A percentile compares a stretch with the other conserved stretches of the same genome.
These are phyloP conservation scores for Samsoniella hepiali DNA, from an alignment of 2,329 filamentous ascomycete genomes.

Conservation along the genomic window DNA sequence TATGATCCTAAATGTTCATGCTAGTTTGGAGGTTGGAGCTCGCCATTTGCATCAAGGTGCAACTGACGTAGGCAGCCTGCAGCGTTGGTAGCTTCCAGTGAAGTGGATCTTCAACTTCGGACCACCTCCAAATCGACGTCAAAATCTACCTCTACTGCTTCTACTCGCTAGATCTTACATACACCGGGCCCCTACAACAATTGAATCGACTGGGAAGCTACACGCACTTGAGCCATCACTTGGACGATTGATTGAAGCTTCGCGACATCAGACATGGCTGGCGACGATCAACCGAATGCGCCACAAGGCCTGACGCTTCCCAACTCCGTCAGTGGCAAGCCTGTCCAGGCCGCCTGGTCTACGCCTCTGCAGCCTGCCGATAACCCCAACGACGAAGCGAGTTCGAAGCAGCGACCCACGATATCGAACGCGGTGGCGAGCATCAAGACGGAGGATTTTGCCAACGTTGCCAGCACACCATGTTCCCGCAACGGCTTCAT, in stretches of 20 bases:
- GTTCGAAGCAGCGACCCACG: constrained; percentile 35
- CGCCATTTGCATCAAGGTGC: background rate
- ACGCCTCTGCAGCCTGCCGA: constrained; percentile 16
- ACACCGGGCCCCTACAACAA: background rate
- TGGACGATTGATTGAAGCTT: background rate
- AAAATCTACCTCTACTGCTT: background rate
- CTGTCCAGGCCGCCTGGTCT: constrained; percentile 11
- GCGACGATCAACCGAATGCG: background rate
- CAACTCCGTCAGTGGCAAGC: constrained; percentile 12
- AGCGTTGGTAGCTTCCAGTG: background rate
- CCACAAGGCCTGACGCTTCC: constrained; percentile 10
- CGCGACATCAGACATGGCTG: constrained; percentile 4
- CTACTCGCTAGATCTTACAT: background rate
- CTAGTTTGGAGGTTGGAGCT: background rate
- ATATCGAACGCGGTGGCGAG: constrained; percentile 61
- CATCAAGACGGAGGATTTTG: constrained; percentile 66
- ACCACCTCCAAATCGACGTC: background rate
- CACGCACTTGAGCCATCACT: background rate
- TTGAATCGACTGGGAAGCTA: background rate
- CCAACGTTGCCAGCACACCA: constrained; percentile 71
- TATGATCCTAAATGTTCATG: no score
- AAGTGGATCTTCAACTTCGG: constrained; percentile 14
- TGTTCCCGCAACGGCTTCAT: constrained; percentile 82
- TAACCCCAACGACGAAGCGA: constrained; percentile 20
- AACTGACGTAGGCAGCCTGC: no score